Evolutionary conservation across 2,329 filamentous ascomycete genomes (phyloP).

Genomic region (Plenodomus tracheiphilus): DNA sequence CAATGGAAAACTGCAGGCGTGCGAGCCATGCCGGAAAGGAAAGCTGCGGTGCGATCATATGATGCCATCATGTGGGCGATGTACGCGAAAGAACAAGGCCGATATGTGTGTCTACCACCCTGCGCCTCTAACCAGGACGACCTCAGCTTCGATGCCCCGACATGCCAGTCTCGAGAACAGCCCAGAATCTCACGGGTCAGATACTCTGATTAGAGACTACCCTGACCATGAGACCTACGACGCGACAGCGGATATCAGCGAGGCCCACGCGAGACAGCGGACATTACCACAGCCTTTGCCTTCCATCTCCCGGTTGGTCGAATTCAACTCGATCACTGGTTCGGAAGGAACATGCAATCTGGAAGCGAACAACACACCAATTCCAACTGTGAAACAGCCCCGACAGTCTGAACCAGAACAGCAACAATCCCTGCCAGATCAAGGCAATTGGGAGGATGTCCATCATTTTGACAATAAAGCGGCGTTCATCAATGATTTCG

Average conservation of each 20-base stretch:
- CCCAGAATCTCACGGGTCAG: conserved; percentile 5
- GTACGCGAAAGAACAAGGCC: conserved; percentile 29
- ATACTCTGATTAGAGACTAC: neutral
- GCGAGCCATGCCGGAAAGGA: conserved; percentile 43
- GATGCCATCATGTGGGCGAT: conserved; percentile 40
- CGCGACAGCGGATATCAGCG: neutral
- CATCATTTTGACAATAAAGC: conserved; percentile 13
- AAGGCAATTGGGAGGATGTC: conserved; percentile 7
- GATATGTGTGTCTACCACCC: conserved; percentile 43
- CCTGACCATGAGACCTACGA: neutral
- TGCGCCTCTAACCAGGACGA: conserved; percentile 36
- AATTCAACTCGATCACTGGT: neutral
- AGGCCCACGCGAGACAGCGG: neutral
- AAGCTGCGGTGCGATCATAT: conserved; percentile 43
- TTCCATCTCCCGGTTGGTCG: conserved; percentile 1
- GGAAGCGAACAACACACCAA: conserved; percentile 15
- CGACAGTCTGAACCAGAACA: neutral
- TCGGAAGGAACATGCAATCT: neutral
- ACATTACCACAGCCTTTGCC: neutral
- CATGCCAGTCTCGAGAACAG: conserved; percentile 8
- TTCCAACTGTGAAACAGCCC: neutral
- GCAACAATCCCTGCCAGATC: conserved; percentile 16
- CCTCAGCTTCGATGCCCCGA: conserved; percentile 16
- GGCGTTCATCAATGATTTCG: conserved; percentile 30
- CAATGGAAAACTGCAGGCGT: conserved; percentile 45